phyloP scores from a whole-genome alignment of 2,329 filamentous ascomycete genomes.

The Celoporthe dispersa region DNA sequence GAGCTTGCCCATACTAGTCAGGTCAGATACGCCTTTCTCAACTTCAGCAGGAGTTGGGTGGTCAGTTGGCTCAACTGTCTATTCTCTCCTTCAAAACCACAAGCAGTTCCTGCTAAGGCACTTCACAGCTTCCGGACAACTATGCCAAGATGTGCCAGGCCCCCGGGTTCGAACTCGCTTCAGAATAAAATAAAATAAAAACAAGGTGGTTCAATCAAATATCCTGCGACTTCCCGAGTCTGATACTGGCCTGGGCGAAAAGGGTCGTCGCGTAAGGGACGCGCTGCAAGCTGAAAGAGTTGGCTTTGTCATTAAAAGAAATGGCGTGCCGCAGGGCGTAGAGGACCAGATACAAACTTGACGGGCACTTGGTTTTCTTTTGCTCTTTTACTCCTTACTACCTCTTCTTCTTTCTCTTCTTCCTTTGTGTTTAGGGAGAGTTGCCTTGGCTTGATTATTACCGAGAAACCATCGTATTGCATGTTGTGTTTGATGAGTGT shows the following conservation, averaged over 20 bases:
- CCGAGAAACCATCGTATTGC: too few relatives aligned
- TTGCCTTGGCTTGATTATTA: too few relatives aligned
- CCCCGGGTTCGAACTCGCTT: neutral
- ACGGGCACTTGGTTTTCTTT: neutral
- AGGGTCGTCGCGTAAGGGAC: neutral
- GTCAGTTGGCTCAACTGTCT: too few relatives aligned
- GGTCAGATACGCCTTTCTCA: neutral
- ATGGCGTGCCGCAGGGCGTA: neutral
- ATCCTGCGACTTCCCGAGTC: neutral
- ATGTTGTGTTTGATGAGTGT: neutral
- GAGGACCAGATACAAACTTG: neutral
- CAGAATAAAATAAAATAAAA: neutral
- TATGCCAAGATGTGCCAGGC: neutral
- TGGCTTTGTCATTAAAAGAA: neutral
- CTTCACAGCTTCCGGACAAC: neutral
- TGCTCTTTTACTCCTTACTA: too few relatives aligned
- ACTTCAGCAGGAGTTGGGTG: neutral
- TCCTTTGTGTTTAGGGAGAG: too few relatives aligned
- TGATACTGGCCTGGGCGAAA: neutral
- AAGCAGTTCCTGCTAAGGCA: neutral
- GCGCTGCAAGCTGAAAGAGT: neutral
- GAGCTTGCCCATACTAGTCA: neutral
- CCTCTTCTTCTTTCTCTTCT: too few relatives aligned
- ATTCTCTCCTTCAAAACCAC: too few relatives aligned
- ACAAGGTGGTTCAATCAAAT: neutral